Percentiles rank a stretch among this genome's conserved stretches.
These are phyloP conservation scores for Periconia sp. DNA, from an alignment of 2,329 filamentous ascomycete genomes.

Conservation along the genomic window DNA sequence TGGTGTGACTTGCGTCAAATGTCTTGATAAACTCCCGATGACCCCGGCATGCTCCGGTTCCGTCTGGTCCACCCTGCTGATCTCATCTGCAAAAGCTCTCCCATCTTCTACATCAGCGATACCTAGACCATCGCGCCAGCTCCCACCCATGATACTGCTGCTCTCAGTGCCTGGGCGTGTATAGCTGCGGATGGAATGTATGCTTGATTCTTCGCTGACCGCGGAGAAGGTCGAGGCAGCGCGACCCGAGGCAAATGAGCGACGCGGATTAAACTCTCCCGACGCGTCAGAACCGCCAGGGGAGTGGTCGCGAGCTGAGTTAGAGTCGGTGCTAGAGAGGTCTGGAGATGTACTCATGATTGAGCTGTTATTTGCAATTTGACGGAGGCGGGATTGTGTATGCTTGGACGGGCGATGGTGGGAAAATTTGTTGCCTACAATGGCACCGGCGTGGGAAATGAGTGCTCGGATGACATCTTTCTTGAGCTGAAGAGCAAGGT, in stretches of 20 bases:
- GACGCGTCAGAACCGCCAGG: conserved; percentile 36
- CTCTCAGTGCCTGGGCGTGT: conserved; percentile 25
- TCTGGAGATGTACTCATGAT: conserved; percentile 55
- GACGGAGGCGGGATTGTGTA: conserved; percentile 78
- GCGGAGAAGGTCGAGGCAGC: conserved; percentile 35
- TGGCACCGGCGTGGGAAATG: conserved; percentile 93
- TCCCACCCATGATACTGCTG: conserved; percentile 31
- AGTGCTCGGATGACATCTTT: conserved; percentile 92
- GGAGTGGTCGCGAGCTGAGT: conserved; percentile 37
- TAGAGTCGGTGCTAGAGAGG: conserved; percentile 37
- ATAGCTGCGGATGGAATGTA: conserved; percentile 7
- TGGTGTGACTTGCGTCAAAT: conserved; percentile 39
- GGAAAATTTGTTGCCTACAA: conserved; percentile 96
- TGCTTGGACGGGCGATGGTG: conserved; percentile 83
- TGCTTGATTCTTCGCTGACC: conserved; percentile 35
- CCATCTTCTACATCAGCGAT: conserved; percentile 36
- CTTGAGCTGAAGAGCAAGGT: conserved; percentile 89
- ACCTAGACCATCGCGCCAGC: conserved; percentile 20
- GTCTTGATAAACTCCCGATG: conserved; percentile 39
- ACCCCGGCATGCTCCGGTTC: conserved; percentile 42
- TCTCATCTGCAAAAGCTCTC: conserved; percentile 43
- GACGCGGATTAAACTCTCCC: conserved; percentile 27
- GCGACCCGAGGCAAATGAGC: conserved; percentile 40
- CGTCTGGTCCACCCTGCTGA: conserved; percentile 42
- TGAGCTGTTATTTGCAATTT: conserved; percentile 80